A percentile compares a stretch with the other conserved stretches of the same genome.
phyloP scores from a whole-genome alignment of 2,329 filamentous ascomycete species.

The Arachnopeziza araneosa region DNA sequence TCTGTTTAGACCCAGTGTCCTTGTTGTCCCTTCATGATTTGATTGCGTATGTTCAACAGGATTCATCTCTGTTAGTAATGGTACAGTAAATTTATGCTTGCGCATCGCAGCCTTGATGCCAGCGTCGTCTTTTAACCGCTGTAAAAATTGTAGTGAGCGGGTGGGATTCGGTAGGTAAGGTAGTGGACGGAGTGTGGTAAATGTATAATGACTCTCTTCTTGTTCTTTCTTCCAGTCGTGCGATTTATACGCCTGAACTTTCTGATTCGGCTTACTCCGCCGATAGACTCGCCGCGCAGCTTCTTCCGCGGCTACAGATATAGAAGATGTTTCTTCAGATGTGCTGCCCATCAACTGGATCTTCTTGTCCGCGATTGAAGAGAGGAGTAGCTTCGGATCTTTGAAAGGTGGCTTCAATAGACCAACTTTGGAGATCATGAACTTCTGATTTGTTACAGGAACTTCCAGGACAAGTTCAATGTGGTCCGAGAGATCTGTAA shows the following conservation, averaged over 20 bases:
- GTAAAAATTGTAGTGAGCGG: constrained; percentile 64
- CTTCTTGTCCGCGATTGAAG: constrained; percentile 50
- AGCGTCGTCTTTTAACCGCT: constrained; percentile 72
- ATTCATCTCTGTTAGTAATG: constrained; percentile 91
- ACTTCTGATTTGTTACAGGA: constrained; percentile 60
- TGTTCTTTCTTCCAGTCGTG: constrained; percentile 40
- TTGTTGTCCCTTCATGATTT: constrained; percentile 65
- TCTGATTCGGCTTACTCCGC: constrained; percentile 27
- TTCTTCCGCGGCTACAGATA: constrained; percentile 44
- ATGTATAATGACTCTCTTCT: constrained; percentile 65
- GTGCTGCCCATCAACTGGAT: constrained; percentile 62
- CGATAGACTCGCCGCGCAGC: constrained; percentile 44
- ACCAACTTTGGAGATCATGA: constrained; percentile 60
- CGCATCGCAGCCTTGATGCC: constrained; percentile 82
- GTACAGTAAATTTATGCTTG: constrained; percentile 78
- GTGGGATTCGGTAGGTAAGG: constrained; percentile 71
- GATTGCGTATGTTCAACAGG: constrained; percentile 69
- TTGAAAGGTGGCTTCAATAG: constrained; percentile 61
- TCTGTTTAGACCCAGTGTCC: constrained; percentile 80
- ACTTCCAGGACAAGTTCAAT: constrained; percentile 54
- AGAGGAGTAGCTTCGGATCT: constrained; percentile 43
- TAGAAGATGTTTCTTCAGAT: constrained; percentile 50
- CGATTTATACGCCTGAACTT: constrained; percentile 35
- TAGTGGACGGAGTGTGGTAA: constrained; percentile 70
- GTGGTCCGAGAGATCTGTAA: constrained; percentile 53